These are phyloP conservation scores for Microdochium trichocladiopsis DNA, from an alignment of 2,329 filamentous ascomycete species.

Conservation along the genomic window DNA sequence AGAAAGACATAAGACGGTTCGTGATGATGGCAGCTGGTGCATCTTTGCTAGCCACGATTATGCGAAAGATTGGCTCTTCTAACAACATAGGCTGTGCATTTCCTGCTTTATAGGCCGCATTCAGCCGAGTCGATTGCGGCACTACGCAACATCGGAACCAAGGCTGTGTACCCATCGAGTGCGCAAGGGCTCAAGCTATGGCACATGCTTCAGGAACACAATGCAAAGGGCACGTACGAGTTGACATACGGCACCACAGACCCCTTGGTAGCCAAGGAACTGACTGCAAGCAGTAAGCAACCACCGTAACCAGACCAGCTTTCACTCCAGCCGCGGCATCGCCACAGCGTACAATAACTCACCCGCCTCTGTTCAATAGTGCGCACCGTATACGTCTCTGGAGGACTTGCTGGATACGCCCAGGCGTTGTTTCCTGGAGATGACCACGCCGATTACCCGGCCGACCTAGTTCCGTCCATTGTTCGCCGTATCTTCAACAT, in stretches of 20 bases:
- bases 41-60: background rate
- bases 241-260: slow-evolving; percentile 6
- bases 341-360: background rate
- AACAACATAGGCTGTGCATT: background rate
- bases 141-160: slow-evolving; percentile 6
- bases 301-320: background rate
- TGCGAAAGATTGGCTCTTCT: background rate
- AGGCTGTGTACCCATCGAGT: slow-evolving; percentile 6
- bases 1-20: slow-evolving; percentile 7
- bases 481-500: slow-evolving; percentile 7
- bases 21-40: background rate
- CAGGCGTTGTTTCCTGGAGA: slow-evolving; percentile 5
- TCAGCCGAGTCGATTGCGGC: slow-evolving; percentile 7
- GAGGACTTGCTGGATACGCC: slow-evolving; percentile 5
- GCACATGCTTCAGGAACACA: slow-evolving; percentile 5
- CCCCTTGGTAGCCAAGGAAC: slow-evolving; percentile 6
- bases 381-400: slow-evolving; percentile 7
- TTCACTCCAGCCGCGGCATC: background rate
- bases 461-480: slow-evolving; percentile 6
- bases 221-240: slow-evolving; percentile 6
- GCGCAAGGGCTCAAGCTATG: slow-evolving; percentile 6
- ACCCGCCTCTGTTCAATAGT: slow-evolving; percentile 1
- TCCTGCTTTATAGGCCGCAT: slow-evolving; percentile 2
- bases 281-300: slow-evolving; percentile 2
- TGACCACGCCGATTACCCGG: slow-evolving; percentile 8